Conservation (phyloP, 495 filamentous ascomycete species). For the Jackrogersella minutella region DNA sequence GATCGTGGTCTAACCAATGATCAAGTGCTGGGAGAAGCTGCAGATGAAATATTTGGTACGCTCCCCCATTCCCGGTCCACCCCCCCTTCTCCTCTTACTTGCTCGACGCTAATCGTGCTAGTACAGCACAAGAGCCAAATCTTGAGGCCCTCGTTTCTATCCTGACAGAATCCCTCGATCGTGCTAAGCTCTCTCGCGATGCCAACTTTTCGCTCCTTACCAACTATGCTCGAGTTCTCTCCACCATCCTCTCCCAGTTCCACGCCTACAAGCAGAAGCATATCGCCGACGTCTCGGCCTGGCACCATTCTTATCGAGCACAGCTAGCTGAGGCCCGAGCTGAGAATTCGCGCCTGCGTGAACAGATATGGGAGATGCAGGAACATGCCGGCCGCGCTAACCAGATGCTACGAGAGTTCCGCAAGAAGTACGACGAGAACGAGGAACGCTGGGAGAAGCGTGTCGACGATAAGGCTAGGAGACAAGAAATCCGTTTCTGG, state of each 20-base stretch:
- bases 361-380: slow-evolving; percentile 65
- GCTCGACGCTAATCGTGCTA: slow-evolving; percentile 1
- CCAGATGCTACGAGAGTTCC: slow-evolving; percentile 57
- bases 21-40: slow-evolving; percentile 56
- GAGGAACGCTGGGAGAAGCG: slow-evolving; percentile 55
- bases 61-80: not conserved
- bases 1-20: slow-evolving; percentile 58
- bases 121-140: slow-evolving; percentile 57
- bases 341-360: slow-evolving; percentile 63
- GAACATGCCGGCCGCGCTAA: slow-evolving; percentile 59
- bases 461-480: slow-evolving; percentile 51
- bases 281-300: slow-evolving; percentile 58
- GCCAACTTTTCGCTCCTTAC: slow-evolving; percentile 60
- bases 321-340: slow-evolving; percentile 65
- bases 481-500: slow-evolving; percentile 62
- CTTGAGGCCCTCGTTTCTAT: slow-evolving; percentile 61
- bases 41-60: slow-evolving; percentile 59
- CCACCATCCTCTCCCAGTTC: slow-evolving; percentile 60
- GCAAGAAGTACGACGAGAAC: slow-evolving; percentile 57
- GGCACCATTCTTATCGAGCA: slow-evolving; percentile 64
- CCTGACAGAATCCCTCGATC: slow-evolving; percentile 61
- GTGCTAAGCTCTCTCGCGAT: slow-evolving; percentile 57
- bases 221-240: slow-evolving; percentile 56
- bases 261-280: slow-evolving; percentile 63
- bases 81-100: not conserved